Conservation (phyloP, 2,329 filamentous ascomycete genomes). For the Aspergillus calidoustus region DNA sequence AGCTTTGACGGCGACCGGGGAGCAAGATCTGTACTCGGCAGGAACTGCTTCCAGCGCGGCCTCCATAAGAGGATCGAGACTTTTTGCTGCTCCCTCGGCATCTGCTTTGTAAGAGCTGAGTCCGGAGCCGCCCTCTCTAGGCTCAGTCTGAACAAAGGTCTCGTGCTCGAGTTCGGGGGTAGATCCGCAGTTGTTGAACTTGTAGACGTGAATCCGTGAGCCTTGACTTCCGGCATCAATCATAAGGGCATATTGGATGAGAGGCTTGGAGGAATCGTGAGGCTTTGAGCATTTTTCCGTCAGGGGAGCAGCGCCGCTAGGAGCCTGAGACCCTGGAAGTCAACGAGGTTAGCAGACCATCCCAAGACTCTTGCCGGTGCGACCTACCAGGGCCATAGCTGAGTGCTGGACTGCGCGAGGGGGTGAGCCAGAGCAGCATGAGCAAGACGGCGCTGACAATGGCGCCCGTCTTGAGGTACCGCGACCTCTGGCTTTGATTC, state of each 20-base stretch:
- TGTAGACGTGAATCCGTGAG: slow-evolving; percentile 97
- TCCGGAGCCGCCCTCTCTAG: slow-evolving; percentile 75
- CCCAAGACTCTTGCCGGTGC: neutral
- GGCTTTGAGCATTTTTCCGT: slow-evolving; percentile 79
- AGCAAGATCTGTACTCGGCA: slow-evolving; percentile 86
- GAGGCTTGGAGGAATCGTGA: slow-evolving; percentile 83
- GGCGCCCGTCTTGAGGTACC: slow-evolving; percentile 66
- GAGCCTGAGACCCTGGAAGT: slow-evolving; percentile 31
- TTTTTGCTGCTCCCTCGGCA: slow-evolving; percentile 84
- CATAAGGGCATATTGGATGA: slow-evolving; percentile 98
- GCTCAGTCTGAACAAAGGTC: slow-evolving; percentile 90
- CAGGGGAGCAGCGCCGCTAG: slow-evolving; percentile 54
- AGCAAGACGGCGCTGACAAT: slow-evolving; percentile 63
- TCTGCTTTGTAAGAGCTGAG: slow-evolving; percentile 87
- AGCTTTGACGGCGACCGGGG: slow-evolving; percentile 95
- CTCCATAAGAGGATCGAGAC: slow-evolving; percentile 84
- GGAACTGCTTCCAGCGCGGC: slow-evolving; percentile 84
- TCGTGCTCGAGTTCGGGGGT: slow-evolving; percentile 95
- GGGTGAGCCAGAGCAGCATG: slow-evolving; percentile 60
- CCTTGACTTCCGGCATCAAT: slow-evolving; percentile 97
- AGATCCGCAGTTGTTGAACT: slow-evolving; percentile 97
- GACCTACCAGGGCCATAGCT: slow-evolving; percentile 32
- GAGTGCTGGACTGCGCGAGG: slow-evolving; percentile 37
- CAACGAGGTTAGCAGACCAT: slow-evolving; percentile 1
- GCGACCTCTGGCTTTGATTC: slow-evolving; percentile 65